These are phyloP conservation scores for Zasmidium angulare DNA, from an alignment of 2,329 filamentous ascomycete species.

Conservation along the genomic window DNA sequence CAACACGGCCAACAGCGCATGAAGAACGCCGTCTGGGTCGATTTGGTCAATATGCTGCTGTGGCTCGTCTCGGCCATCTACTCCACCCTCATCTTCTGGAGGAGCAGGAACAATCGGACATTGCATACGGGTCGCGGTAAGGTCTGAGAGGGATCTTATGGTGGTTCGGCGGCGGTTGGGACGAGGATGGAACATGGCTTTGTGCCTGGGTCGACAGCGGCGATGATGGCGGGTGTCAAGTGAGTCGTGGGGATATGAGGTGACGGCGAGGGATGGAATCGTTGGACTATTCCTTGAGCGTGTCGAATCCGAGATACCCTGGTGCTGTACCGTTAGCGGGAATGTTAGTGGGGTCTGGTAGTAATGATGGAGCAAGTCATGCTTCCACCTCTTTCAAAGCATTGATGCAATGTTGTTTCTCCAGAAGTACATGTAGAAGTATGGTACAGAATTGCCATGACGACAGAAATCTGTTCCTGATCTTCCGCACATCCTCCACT, in stretches of 20 bases:
- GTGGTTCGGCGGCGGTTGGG: conserved; percentile 11
- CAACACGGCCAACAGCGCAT: conserved; percentile 65
- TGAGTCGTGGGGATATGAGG: neutral
- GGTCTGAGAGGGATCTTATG: conserved; percentile 28
- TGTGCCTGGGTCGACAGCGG: conserved; percentile 7
- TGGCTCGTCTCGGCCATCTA: conserved; percentile 68
- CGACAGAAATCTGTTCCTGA: no score
- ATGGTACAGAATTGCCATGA: no score
- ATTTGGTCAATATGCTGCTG: conserved; percentile 70
- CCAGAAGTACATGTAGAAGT: no score
- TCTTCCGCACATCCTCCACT: no score
- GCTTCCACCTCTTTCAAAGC: no score
- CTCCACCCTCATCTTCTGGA: conserved; percentile 60
- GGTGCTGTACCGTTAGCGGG: conserved; percentile 10
- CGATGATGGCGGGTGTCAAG: conserved; percentile 1
- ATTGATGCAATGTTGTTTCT: no score
- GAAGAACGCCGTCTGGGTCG: conserved; percentile 85
- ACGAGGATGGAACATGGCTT: conserved; percentile 13
- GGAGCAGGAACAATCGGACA: conserved; percentile 46
- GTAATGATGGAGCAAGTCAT: no score
- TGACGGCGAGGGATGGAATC: neutral
- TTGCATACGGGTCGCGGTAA: conserved; percentile 34
- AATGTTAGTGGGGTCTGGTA: neutral
- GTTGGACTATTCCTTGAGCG: conserved; percentile 1
- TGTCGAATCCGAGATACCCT: no score